phyloP scores from a whole-genome alignment of 208 protist species.

The Leishmania turanica region DNA sequence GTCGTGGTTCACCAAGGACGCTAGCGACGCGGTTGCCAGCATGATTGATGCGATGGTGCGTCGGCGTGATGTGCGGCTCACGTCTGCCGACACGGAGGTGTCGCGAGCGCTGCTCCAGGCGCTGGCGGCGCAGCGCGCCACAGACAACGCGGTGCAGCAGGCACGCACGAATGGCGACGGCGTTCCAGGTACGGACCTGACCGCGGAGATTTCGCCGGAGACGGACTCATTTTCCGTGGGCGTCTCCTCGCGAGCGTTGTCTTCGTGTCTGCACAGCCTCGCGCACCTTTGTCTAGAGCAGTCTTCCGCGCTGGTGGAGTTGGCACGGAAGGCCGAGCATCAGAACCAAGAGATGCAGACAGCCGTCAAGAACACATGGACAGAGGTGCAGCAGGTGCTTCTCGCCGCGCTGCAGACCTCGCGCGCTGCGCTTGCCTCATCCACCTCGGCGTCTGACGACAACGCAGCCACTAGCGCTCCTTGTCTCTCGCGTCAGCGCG shows the following conservation, averaged over 20 bases:
- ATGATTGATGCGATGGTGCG: conserved; percentile 33
- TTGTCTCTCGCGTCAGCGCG: background rate
- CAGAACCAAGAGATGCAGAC: conserved; percentile 31
- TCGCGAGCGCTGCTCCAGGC: conserved; percentile 24
- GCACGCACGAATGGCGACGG: background rate
- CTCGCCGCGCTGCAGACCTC: conserved; percentile 27
- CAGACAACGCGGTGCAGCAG: conserved; percentile 6
- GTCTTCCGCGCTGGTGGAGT: conserved; percentile 25
- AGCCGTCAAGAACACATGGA: conserved; percentile 32
- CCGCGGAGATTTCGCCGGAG: background rate
- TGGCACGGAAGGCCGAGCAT: conserved; percentile 23
- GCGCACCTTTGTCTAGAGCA: conserved; percentile 32
- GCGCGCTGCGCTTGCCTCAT: conserved; percentile 1
- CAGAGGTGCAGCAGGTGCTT: conserved; percentile 28
- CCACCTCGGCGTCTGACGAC: background rate
- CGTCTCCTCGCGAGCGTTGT: conserved; percentile 13
- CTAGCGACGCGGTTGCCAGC: conserved; percentile 20
- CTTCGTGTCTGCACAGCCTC: conserved; percentile 28
- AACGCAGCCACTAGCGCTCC: background rate
- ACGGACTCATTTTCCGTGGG: background rate
- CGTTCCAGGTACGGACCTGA: background rate
- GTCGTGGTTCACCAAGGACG: conserved; percentile 20
- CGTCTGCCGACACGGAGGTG: conserved; percentile 21
- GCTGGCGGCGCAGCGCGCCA: conserved; percentile 21
- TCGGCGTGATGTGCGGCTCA: conserved; percentile 26